Conservation (phyloP, 371 early-diverging fungal genomes). For the Saksenaea vasiformis region DNA sequence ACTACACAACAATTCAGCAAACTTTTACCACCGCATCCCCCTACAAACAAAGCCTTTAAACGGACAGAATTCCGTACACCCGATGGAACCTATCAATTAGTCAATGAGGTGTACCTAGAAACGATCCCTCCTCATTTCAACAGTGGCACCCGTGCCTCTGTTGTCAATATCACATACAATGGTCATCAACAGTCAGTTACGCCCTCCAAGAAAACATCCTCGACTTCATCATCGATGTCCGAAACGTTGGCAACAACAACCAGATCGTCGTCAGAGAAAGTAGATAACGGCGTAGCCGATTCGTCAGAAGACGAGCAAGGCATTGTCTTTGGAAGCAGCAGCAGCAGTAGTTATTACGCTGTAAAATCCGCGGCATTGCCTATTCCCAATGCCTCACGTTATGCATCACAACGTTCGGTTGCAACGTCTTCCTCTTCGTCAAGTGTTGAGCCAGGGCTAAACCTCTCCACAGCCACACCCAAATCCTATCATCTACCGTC, state of each 20-base stretch:
- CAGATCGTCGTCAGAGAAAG: slow-evolving; percentile 4
- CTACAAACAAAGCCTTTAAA: slow-evolving; percentile 47
- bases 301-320: slow-evolving; percentile 20
- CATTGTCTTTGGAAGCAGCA: slow-evolving; percentile 11
- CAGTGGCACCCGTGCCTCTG: slow-evolving; percentile 37
- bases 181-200: slow-evolving; percentile 4
- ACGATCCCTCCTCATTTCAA: slow-evolving; percentile 53
- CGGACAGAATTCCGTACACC: slow-evolving; percentile 52
- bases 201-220: slow-evolving; percentile 14
- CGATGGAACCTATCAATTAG: slow-evolving; percentile 57
- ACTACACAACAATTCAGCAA: slow-evolving; percentile 4
- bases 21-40: slow-evolving; percentile 35
- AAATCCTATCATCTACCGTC: slow-evolving; percentile 10
- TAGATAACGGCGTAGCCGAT: slow-evolving; percentile 9
- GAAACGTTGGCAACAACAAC: slow-evolving; percentile 4
- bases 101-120: slow-evolving; percentile 50
- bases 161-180: neutral
- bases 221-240: slow-evolving; percentile 22
- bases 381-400: slow-evolving; percentile 30
- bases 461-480: slow-evolving; percentile 18
- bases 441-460: slow-evolving; percentile 11
- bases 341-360: slow-evolving; percentile 19
- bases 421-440: slow-evolving; percentile 24
- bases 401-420: slow-evolving; percentile 7
- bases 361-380: slow-evolving; percentile 36